Conservation (phyloP, 352 stramenopile genomes). For the Saprolegnia parasitica region DNA sequence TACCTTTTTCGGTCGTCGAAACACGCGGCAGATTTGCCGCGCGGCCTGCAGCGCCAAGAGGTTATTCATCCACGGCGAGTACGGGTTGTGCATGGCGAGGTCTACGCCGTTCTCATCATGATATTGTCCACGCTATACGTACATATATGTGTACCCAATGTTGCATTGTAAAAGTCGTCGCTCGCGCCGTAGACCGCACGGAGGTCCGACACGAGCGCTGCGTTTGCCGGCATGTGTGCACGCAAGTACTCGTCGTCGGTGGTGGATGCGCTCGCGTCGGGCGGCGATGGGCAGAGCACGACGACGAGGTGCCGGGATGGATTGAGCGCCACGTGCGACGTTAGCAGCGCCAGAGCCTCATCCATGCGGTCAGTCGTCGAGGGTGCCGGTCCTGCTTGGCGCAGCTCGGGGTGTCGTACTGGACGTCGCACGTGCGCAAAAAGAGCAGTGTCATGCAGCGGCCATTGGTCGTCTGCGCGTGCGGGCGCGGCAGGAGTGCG, state of each 20-base stretch:
- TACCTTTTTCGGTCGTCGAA: slow-evolving; percentile 31
- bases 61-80: slow-evolving; percentile 58
- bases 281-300: slow-evolving; percentile 38
- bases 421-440: not conserved
- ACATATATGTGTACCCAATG: slow-evolving; percentile 38
- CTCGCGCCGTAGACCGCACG: slow-evolving; percentile 34
- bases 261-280: slow-evolving; percentile 3
- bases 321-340: not conserved
- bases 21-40: slow-evolving; percentile 50
- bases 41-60: slow-evolving; percentile 41
- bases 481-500: not conserved
- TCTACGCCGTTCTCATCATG: too few species aligned
- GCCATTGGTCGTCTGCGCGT: not conserved
- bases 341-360: not conserved
- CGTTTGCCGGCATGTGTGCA: slow-evolving; percentile 32
- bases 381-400: not conserved
- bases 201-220: slow-evolving; percentile 35
- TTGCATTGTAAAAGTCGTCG: slow-evolving; percentile 41
- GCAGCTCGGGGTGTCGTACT: slow-evolving; percentile 15
- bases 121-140: not conserved
- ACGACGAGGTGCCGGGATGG: slow-evolving; percentile 32
- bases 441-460: slow-evolving; percentile 8
- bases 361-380: not conserved
- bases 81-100: slow-evolving; percentile 47
- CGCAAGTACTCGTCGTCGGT: slow-evolving; percentile 29